phyloP scores from a whole-genome alignment of 192 early-diverging fungal species.

The Coemansia sp. region DNA sequence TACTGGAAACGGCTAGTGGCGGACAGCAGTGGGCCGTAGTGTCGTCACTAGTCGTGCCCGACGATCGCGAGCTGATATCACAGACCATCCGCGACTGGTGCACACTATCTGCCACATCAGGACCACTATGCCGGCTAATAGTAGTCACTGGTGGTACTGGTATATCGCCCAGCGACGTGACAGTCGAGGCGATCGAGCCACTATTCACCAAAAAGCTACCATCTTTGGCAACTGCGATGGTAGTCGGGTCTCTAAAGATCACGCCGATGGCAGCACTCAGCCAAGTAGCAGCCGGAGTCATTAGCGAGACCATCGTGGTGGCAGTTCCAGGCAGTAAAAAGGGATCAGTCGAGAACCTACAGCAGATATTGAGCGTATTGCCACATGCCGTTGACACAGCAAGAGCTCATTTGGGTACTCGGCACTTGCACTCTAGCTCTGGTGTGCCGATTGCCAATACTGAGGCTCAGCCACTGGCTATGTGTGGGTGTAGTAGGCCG shows the following conservation, averaged over 20 bases:
- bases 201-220: conserved; percentile 68
- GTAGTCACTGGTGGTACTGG: conserved; percentile 93
- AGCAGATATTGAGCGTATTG: conserved; percentile 68
- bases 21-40: conserved; percentile 38
- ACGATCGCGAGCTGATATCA: conserved; percentile 58
- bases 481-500: conserved; percentile 30
- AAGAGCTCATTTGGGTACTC: conserved; percentile 8
- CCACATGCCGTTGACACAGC: conserved; percentile 78
- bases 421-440: conserved; percentile 11
- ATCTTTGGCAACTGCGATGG: conserved; percentile 78
- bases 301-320: conserved; percentile 64
- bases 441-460: neutral
- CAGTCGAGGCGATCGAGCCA: conserved; percentile 81
- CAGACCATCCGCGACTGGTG: conserved; percentile 55
- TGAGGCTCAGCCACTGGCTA: neutral
- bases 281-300: conserved; percentile 69
- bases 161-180: conserved; percentile 79
- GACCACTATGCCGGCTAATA: conserved; percentile 61
- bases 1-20: neutral
- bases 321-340: conserved; percentile 90
- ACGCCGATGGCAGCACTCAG: conserved; percentile 91
- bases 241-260: conserved; percentile 69
- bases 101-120: conserved; percentile 11
- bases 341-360: conserved; percentile 80
- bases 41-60: conserved; percentile 48